A percentile compares a stretch with the other conserved stretches of the same genome.
Conservation (phyloP, 768 basidiomycete species). For the Boletus rufocinnamomeus region DNA sequence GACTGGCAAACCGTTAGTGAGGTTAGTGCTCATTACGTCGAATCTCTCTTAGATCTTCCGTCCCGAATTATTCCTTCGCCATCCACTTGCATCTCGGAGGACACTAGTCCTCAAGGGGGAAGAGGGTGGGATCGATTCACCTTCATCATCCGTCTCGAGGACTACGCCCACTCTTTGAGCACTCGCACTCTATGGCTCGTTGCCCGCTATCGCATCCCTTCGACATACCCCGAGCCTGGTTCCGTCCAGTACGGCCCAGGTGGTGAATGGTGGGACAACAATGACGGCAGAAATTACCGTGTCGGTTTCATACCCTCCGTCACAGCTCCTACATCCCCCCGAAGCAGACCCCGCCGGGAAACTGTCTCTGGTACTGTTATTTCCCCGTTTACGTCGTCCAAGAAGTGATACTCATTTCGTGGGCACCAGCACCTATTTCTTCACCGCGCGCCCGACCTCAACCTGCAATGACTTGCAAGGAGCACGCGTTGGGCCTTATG, state of each 20-base stretch:
- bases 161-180: conserved; percentile 55
- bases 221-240: conserved; percentile 21
- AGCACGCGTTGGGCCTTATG: conserved; percentile 15
- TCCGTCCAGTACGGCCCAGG: conserved; percentile 40
- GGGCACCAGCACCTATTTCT: conserved; percentile 10
- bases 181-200: conserved; percentile 62
- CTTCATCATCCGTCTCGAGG: conserved; percentile 70
- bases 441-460: not conserved
- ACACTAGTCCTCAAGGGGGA: not conserved
- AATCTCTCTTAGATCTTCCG: conserved; percentile 44
- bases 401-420: conserved; percentile 3
- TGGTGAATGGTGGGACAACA: conserved; percentile 96
- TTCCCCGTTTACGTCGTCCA: not conserved
- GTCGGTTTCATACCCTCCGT: conserved; percentile 54
- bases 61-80: conserved; percentile 21
- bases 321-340: not conserved
- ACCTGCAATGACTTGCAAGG: conserved; percentile 8
- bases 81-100: not conserved
- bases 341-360: conserved; percentile 21
- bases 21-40: conserved; percentile 56
- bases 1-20: conserved; percentile 94
- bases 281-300: conserved; percentile 73
- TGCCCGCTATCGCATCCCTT: conserved; percentile 46
- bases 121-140: conserved; percentile 56
- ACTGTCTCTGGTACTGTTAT: conserved; percentile 22